Evolutionary conservation across 163 green algal species (phyloP).

Genomic region (Smithsoniella earleae): DNA sequence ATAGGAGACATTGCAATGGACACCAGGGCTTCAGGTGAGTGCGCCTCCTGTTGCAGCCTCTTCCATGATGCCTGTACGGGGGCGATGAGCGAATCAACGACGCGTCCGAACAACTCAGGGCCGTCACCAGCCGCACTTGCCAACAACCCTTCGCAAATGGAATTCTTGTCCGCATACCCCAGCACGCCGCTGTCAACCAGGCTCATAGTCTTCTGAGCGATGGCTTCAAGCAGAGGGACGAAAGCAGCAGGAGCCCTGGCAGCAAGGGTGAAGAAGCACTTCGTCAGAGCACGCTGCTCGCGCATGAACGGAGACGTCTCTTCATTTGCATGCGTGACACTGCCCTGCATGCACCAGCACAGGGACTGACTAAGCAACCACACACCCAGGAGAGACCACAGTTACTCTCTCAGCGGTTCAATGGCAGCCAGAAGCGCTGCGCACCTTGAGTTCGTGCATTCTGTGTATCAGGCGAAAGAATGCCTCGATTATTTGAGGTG

Average conservation of each 20-base stretch:
- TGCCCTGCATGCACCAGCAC: too few relatives aligned
- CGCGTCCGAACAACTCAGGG: neutral
- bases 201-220: neutral
- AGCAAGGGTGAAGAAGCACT: slow-evolving; percentile 25
- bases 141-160: slow-evolving; percentile 20
- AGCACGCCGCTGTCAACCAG: neutral
- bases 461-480: slow-evolving; percentile 12
- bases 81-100: neutral
- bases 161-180: slow-evolving; percentile 17
- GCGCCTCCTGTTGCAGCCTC: too few relatives aligned
- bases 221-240: slow-evolving; percentile 9
- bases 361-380: too few relatives aligned
- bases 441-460: neutral
- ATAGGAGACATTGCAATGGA: too few relatives aligned
- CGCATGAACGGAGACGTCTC: neutral
- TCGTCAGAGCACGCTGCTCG: slow-evolving; percentile 11
- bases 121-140: neutral
- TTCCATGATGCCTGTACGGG: neutral
- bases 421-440: too few relatives aligned
- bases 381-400: too few relatives aligned
- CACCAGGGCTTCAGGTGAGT: too few relatives aligned
- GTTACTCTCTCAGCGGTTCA: too few relatives aligned
- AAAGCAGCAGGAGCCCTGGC: slow-evolving; percentile 14
- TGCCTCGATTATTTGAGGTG: neutral
- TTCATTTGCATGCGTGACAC: neutral